phyloP scores from a whole-genome alignment of 805 yeast genomes.

The Wickerhamiella sorbophila region DNA sequence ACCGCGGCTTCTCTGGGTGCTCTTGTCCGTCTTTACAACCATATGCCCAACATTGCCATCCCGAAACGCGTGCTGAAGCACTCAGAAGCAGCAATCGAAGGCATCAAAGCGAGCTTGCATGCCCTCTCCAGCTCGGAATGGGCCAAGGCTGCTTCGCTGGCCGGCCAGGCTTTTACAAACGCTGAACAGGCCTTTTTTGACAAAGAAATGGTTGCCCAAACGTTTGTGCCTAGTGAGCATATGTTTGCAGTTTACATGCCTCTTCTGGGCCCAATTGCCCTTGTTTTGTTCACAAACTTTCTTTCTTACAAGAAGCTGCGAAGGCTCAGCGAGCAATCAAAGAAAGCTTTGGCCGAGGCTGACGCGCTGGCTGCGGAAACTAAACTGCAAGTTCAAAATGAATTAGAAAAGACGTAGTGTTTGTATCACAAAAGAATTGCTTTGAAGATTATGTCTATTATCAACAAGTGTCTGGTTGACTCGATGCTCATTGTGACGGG shows the following conservation, averaged over 20 bases:
- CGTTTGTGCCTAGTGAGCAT: slow-evolving; percentile 90
- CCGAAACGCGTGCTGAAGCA: slow-evolving; percentile 54
- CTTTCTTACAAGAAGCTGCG: slow-evolving; percentile 4
- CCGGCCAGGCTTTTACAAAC: slow-evolving; percentile 40
- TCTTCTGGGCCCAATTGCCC: slow-evolving; percentile 66
- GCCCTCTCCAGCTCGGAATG: slow-evolving; percentile 25
- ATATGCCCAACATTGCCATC: slow-evolving; percentile 67
- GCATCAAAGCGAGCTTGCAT: slow-evolving; percentile 29
- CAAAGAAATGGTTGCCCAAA: slow-evolving; percentile 89
- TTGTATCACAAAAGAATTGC: not conserved
- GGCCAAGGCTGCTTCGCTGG: slow-evolving; percentile 26
- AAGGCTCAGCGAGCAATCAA: not conserved
- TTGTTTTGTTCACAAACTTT: slow-evolving; percentile 36
- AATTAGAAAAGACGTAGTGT: not conserved
- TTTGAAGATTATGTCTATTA: not conserved
- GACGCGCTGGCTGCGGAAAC: not conserved
- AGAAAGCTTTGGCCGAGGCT: slow-evolving; percentile 3
- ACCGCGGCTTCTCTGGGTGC: slow-evolving; percentile 62
- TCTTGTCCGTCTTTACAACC: slow-evolving; percentile 49
- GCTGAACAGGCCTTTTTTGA: slow-evolving; percentile 80
- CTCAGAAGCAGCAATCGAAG: slow-evolving; percentile 38
- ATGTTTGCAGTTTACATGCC: slow-evolving; percentile 90
- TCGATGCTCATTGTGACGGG: not conserved
- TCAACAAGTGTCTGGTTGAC: not conserved
- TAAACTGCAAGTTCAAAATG: not conserved